phyloP scores from a whole-genome alignment of 2,329 filamentous ascomycete genomes.

The Penicillium oxalicum region DNA sequence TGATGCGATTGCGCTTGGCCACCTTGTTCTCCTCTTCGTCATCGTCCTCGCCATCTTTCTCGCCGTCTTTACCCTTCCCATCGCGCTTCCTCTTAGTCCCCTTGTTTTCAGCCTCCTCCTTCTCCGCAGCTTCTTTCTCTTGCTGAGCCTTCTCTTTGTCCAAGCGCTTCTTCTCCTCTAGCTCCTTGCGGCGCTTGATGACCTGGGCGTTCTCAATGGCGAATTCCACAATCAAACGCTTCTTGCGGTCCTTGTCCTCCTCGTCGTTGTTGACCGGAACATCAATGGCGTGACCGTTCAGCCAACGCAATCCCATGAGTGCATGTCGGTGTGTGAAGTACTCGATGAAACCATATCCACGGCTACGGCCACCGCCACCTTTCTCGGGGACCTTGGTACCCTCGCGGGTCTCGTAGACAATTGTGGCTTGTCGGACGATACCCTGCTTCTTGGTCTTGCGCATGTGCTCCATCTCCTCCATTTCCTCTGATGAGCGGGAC shows the following conservation, averaged over 20 bases:
- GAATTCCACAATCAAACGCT: slow-evolving; percentile 90
- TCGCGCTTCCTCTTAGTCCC: slow-evolving; percentile 30
- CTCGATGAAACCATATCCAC: slow-evolving; percentile 96
- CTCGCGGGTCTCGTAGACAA: slow-evolving; percentile 83
- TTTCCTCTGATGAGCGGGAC: slow-evolving; percentile 69
- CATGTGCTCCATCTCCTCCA: slow-evolving; percentile 70
- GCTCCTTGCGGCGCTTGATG: slow-evolving; percentile 61
- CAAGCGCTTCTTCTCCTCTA: slow-evolving; percentile 26
- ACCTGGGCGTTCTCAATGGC: slow-evolving; percentile 98
- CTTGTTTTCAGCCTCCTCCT: slow-evolving; percentile 20
- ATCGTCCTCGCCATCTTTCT: slow-evolving; percentile 28
- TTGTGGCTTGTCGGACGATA: slow-evolving; percentile 86
- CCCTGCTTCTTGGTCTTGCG: slow-evolving; percentile 79
- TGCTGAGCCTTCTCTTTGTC: slow-evolving; percentile 10
- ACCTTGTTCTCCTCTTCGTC: slow-evolving; percentile 48
- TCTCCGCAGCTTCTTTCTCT: slow-evolving; percentile 26
- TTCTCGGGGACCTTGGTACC: slow-evolving; percentile 77
- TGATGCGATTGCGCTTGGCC: slow-evolving; percentile 67
- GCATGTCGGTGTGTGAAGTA: slow-evolving; percentile 91
- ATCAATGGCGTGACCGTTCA: slow-evolving; percentile 69
- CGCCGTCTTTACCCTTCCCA: slow-evolving; percentile 16
- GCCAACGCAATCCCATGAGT: slow-evolving; percentile 87
- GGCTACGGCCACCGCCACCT: slow-evolving; percentile 70
- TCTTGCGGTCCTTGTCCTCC: slow-evolving; percentile 63
- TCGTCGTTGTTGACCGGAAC: slow-evolving; percentile 27